Evolutionary conservation across 2,329 filamentous ascomycete species (phyloP).

Genomic region (Curvularia hawaiiensis): DNA sequence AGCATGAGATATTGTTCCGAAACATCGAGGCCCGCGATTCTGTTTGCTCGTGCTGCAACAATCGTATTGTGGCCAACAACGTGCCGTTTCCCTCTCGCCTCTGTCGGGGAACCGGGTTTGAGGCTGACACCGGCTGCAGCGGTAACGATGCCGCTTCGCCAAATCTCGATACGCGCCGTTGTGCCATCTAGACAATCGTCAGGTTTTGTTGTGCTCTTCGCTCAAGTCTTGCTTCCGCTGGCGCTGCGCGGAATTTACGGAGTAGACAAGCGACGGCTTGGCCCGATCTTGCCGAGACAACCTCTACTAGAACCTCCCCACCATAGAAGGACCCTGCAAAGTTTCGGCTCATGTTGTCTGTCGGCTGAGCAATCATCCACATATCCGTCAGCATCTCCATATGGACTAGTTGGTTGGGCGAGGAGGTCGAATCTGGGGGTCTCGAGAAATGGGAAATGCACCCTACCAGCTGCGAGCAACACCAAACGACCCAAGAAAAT

Average conservation of each 20-base stretch:
- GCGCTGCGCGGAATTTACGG: not conserved
- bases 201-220: not conserved
- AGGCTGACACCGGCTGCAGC: not conserved
- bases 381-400: not conserved
- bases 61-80: not conserved
- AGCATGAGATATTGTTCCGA: not conserved
- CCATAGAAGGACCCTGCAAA: not conserved
- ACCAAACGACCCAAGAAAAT: constrained; percentile 29
- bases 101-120: not conserved
- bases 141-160: not conserved
- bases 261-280: not conserved
- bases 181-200: not conserved
- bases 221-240: not conserved
- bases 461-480: not conserved
- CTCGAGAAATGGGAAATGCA: not conserved
- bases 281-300: not conserved
- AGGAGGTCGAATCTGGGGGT: not conserved
- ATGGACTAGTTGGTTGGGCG: not conserved
- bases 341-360: not conserved
- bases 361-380: too few relatives aligned
- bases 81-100: not conserved
- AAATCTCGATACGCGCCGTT: not conserved
- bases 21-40: not conserved
- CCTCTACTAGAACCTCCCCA: not conserved
- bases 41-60: not conserved